Conservation (phyloP, 441 rosid species). For the Adansonia grandidieri region DNA sequence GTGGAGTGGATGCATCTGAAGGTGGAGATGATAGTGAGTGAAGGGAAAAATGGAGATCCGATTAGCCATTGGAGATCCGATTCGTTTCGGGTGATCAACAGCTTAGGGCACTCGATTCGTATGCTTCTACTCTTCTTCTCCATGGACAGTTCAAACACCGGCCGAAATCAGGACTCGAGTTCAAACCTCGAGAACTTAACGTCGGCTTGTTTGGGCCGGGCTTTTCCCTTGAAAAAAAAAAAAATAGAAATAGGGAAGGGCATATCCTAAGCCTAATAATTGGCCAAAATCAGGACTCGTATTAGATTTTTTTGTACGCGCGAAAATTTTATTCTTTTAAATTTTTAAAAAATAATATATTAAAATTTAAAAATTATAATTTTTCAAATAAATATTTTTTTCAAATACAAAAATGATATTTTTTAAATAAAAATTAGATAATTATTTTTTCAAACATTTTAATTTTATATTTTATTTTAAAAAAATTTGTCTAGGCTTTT, state of each 20-base stretch:
- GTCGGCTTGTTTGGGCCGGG: neutral
- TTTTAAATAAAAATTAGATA: too few species aligned
- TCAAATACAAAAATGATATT: too few species aligned
- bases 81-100: slow-evolving; percentile 44
- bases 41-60: slow-evolving; percentile 76
- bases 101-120: slow-evolving; percentile 62
- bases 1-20: slow-evolving; percentile 62
- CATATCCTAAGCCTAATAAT: too few species aligned
- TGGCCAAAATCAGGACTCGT: too few species aligned
- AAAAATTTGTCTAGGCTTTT: too few species aligned
- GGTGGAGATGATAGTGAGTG: slow-evolving; percentile 75
- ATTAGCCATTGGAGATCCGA: slow-evolving; percentile 82
- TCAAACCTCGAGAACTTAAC: slow-evolving; percentile 1
- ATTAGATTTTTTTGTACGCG: too few species aligned
- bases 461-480: too few species aligned
- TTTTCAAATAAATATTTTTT: too few species aligned
- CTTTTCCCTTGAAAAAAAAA: neutral
- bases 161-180: neutral
- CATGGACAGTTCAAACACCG: slow-evolving; percentile 33
- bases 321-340: too few species aligned
- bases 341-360: too few species aligned
- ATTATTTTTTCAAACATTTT: too few species aligned
- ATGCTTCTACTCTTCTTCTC: slow-evolving; percentile 42
- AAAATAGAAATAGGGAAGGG: neutral
- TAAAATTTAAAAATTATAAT: too few species aligned